Base-by-base conservation (phyloP, 2,329 filamentous ascomycete species). In the Emergomyces africanus region DNA sequence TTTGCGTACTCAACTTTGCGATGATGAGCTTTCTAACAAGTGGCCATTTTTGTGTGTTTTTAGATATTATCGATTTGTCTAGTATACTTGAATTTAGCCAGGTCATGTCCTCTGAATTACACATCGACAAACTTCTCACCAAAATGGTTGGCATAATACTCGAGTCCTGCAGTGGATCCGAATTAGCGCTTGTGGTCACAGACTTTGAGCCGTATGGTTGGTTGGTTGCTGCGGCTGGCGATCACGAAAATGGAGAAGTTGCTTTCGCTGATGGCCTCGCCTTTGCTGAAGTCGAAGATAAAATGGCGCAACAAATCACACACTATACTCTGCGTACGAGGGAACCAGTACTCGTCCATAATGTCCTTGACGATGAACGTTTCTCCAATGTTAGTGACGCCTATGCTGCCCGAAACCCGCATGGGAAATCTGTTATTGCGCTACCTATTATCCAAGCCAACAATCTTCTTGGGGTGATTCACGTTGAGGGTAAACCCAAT, bases 111-210 rank as follows among this genome's bases (percentile, higher is more conserved):
- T 85, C 82, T 15, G 83, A 86, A 65, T 74, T 86, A 18, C 79
- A 84, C 61, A 81, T 86, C 48, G 83, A 86, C 61, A 81, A 79
- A 55, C 74, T 86, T 3, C 73, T 86, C 59, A 77, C 78, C 2
- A 85, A 84, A 69, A 83, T 86, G 77, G 81, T 82, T 18, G 79
- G 81, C 59, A 85, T 86, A 61, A 84, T 86, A 37, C 70, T 85
- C 6, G 83, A 86, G 64, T 83, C 81, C 0, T 84, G 83, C 18
- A 83, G 82, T 25, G 77, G 77, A 0, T 83, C 82, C 2, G 81
- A 83, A 42, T 75, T 83, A 33, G 82, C 80, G 35, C 81, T 81
- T 0, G 81, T 86, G 58, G 79, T 83, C 46, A 80, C 83, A 5
- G 80, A 85, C 64, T 81, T 81, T 53, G 79, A 82, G 55, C 57